Evolutionary conservation across 768 basidiomycete species (phyloP).

Genomic region (Trametes cingulata): DNA sequence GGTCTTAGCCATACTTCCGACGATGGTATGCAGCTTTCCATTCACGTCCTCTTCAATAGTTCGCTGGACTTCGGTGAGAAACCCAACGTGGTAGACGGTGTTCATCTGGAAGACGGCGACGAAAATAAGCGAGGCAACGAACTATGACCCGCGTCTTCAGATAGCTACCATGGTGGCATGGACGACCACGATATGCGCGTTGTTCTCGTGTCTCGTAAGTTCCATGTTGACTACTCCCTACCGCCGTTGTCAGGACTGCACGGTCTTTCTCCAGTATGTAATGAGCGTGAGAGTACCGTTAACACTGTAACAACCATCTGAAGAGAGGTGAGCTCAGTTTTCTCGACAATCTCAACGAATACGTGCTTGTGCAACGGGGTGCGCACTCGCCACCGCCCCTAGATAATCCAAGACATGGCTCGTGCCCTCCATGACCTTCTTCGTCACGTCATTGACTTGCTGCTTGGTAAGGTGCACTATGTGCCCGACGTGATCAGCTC

Average conservation of each 20-base stretch:
- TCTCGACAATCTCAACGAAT: neutral
- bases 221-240: constrained; percentile 3
- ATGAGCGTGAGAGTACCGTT: neutral
- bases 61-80: neutral
- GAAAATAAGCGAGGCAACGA: neutral
- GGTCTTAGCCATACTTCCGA: neutral
- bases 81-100: constrained; percentile 4
- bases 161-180: constrained; percentile 2
- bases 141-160: neutral
- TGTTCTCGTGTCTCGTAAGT: constrained; percentile 1
- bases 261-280: no score
- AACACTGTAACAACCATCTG: neutral
- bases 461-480: neutral
- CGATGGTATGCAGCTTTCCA: neutral
- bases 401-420: neutral
- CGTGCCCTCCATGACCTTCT: neutral
- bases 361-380: neutral
- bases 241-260: no score
- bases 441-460: neutral
- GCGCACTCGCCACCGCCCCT: neutral
- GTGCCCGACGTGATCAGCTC: no score
- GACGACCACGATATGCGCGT: constrained; percentile 6
- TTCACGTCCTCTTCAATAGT: neutral
- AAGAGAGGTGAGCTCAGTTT: neutral
- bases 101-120: neutral